phyloP scores from a whole-genome alignment of 169 alveolate genomes.

The Cryptosporidium sp. region DNA sequence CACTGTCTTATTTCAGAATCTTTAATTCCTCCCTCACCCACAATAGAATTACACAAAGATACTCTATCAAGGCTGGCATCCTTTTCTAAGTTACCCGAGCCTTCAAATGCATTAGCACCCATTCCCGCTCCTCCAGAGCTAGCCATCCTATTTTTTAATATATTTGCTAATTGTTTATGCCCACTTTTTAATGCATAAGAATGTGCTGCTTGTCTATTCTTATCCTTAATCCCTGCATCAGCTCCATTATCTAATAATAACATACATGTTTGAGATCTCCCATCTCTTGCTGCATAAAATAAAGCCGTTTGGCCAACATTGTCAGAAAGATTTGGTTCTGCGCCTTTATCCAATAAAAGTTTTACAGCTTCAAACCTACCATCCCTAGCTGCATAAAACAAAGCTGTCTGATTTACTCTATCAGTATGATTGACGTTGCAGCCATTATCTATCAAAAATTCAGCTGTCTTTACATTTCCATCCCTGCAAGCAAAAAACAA shows the following conservation, averaged over 20 bases:
- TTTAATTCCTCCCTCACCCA: slow-evolving; percentile 38
- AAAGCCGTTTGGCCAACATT: slow-evolving; percentile 90
- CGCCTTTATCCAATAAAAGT: slow-evolving; percentile 85
- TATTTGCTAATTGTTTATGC: slow-evolving; percentile 87
- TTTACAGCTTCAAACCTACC: slow-evolving; percentile 89
- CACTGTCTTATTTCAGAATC: slow-evolving; percentile 78
- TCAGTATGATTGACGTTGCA: slow-evolving; percentile 91
- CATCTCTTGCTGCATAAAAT: slow-evolving; percentile 93
- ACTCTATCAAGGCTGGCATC: slow-evolving; percentile 19
- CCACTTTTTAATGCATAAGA: slow-evolving; percentile 91
- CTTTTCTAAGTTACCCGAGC: background rate
- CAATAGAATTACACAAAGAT: slow-evolving; percentile 7
- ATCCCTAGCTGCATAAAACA: slow-evolving; percentile 93
- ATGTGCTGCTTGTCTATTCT: slow-evolving; percentile 89
- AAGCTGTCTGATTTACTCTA: slow-evolving; percentile 90
- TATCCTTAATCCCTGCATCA: slow-evolving; percentile 87
- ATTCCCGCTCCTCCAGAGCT: background rate
- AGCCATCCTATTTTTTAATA: slow-evolving; percentile 77
- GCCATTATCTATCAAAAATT: slow-evolving; percentile 88
- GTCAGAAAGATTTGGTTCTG: slow-evolving; percentile 89
- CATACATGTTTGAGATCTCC: slow-evolving; percentile 89
- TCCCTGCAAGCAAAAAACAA: slow-evolving; percentile 94
- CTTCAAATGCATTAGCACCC: slow-evolving; percentile 22
- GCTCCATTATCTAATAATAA: slow-evolving; percentile 89
- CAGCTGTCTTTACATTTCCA: slow-evolving; percentile 88